These are phyloP conservation scores for Saccharomycopsis sp. DNA, from an alignment of 805 yeast genomes.

Conservation along the genomic window DNA sequence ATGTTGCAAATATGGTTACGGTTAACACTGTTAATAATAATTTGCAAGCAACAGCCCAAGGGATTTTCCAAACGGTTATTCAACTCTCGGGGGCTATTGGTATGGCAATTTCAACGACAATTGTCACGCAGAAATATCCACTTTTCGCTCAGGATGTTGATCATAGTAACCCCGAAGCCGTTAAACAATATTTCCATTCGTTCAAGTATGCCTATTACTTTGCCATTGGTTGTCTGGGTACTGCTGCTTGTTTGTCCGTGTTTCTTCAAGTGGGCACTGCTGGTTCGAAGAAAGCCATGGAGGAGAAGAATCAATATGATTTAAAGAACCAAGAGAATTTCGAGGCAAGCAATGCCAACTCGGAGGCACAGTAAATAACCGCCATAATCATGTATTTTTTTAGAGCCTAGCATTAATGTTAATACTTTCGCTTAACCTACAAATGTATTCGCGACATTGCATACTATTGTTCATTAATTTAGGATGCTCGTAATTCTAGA, in stretches of 20 bases:
- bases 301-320: conserved; percentile 15
- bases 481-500: conserved; percentile 12
- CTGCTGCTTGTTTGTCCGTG: conserved; percentile 27
- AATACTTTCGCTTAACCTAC: too few relatives aligned
- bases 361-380: too few relatives aligned
- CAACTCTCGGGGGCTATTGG: conserved; percentile 38
- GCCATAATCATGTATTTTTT: too few relatives aligned
- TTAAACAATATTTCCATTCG: conserved; percentile 27
- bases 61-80: conserved; percentile 39
- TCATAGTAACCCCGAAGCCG: conserved; percentile 19
- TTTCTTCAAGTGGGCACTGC: conserved; percentile 33
- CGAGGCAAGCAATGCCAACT: too few relatives aligned
- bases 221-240: conserved; percentile 31
- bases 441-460: too few relatives aligned
- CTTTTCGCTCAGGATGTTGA: conserved; percentile 28
- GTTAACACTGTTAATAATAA: conserved; percentile 33
- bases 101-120: conserved; percentile 35
- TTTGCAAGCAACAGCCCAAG: conserved; percentile 41
- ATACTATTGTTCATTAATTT: too few relatives aligned
- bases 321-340: conserved; percentile 9
- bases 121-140: conserved; percentile 30
- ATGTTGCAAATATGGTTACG: conserved; percentile 38
- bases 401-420: too few relatives aligned
- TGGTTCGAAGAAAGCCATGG: conserved; percentile 23
- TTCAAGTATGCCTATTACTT: conserved; percentile 34